Percentiles rank a stretch among this genome's conserved stretches.
These are phyloP conservation scores for Tephrocybe sp. DNA, from an alignment of 768 basidiomycete species.

Conservation along the genomic window DNA sequence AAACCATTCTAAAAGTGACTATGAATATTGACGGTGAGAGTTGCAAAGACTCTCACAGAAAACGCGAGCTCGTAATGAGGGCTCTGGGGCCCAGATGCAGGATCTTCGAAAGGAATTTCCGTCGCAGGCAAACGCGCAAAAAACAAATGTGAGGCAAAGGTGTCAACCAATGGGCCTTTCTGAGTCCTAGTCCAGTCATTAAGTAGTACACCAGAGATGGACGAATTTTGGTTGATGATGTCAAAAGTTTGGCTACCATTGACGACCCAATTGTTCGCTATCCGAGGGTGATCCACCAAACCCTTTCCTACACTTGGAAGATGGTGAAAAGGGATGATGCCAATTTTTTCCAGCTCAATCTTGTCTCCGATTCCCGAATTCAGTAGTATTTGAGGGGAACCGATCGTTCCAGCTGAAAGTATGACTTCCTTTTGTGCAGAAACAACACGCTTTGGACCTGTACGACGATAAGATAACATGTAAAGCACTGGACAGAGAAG, in stretches of 20 bases:
- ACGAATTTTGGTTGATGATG: conserved; percentile 18
- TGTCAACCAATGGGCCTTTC: conserved; percentile 24
- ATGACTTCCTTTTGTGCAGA: conserved; percentile 30
- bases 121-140: conserved; percentile 18
- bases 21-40: neutral
- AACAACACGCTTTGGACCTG: conserved; percentile 8
- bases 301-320: conserved; percentile 28
- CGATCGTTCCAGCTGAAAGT: conserved; percentile 31
- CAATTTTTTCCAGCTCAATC: conserved; percentile 12
- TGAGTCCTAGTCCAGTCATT: conserved; percentile 21
- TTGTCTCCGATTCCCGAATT: conserved; percentile 30
- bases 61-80: conserved; percentile 25
- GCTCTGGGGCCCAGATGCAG: conserved; percentile 23
- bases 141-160: conserved; percentile 16
- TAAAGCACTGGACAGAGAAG: too few species aligned
- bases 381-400: conserved; percentile 28
- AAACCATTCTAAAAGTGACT: conserved; percentile 12
- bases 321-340: conserved; percentile 18
- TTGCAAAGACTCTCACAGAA: conserved; percentile 16
- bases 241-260: conserved; percentile 19
- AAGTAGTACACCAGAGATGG: conserved; percentile 13
- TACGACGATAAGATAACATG: neutral
- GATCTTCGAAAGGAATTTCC: conserved; percentile 16
- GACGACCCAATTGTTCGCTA: conserved; percentile 21
- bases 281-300: conserved; percentile 24